Conservation (phyloP, 1,284 basidiomycete species). For the Malassezia sp. region DNA sequence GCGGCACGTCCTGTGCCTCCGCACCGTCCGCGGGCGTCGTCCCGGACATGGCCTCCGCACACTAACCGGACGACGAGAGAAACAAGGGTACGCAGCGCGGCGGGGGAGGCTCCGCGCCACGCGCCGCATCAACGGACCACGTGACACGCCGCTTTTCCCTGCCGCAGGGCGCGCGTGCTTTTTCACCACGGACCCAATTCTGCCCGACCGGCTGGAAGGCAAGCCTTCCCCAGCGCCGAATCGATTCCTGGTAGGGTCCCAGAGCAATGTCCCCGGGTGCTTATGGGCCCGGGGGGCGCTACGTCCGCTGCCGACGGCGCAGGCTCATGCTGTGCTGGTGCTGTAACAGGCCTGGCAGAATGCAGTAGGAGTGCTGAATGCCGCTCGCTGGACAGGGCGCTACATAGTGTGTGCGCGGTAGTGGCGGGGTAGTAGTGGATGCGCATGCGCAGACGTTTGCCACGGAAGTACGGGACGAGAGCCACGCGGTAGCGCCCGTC, state of each 20-base stretch:
- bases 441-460: no score
- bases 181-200: slow-evolving; percentile 13
- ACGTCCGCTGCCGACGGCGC: no score
- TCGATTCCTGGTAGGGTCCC: slow-evolving; percentile 21
- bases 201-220: slow-evolving; percentile 15
- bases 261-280: slow-evolving; percentile 9
- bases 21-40: neutral
- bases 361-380: neutral
- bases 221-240: slow-evolving; percentile 8
- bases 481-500: no score
- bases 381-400: neutral
- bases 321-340: slow-evolving; percentile 11
- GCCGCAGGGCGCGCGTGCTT: neutral
- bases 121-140: neutral
- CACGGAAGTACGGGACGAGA: no score
- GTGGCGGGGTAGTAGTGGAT: neutral
- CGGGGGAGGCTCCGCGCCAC: no score
- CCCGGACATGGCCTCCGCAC: no score
- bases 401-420: no score
- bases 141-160: neutral
- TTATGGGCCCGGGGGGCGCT: no score
- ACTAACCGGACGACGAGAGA: no score
- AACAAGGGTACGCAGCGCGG: no score
- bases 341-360: slow-evolving; percentile 17
- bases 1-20: slow-evolving; percentile 1